phyloP scores from a whole-genome alignment of 1,284 basidiomycete genomes.

The Heterobasidion irregulare region DNA sequence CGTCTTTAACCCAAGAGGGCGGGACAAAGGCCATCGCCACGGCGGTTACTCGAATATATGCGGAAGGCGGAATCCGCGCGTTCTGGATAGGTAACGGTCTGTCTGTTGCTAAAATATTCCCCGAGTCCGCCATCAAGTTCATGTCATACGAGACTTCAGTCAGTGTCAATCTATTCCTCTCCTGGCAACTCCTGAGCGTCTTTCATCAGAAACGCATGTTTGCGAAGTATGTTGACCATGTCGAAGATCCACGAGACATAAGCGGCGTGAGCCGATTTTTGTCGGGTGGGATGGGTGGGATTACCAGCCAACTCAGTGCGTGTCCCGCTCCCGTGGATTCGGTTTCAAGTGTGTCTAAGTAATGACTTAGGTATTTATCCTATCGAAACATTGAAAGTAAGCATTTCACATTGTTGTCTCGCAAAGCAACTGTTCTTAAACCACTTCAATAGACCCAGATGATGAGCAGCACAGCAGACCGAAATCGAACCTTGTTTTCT shows the following conservation, averaged over 20 bases:
- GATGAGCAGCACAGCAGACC: constrained; percentile 73
- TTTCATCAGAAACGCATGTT: constrained; percentile 79
- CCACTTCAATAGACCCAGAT: constrained; percentile 68
- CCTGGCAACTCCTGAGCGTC: constrained; percentile 6
- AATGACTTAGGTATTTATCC: constrained; percentile 70
- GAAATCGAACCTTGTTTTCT: constrained; percentile 51
- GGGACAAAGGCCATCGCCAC: constrained; percentile 57
- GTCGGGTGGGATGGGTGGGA: constrained; percentile 92
- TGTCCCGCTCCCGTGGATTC: constrained; percentile 8
- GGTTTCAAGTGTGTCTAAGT: constrained; percentile 9
- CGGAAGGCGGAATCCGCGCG: constrained; percentile 79
- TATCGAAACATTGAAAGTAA: constrained; percentile 81
- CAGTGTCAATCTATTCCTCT: constrained; percentile 22
- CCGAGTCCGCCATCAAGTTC: constrained; percentile 98
- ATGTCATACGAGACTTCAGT: constrained; percentile 91
- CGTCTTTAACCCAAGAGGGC: constrained; percentile 34
- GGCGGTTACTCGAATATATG: constrained; percentile 76
- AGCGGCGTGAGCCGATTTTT: constrained; percentile 90
- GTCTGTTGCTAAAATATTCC: constrained; percentile 89
- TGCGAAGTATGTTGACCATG: constrained; percentile 86
- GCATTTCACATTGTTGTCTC: constrained; percentile 1
- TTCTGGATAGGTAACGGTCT: constrained; percentile 92
- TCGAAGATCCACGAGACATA: constrained; percentile 86
- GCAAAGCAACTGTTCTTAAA: constrained; percentile 4
- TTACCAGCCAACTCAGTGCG: constrained; percentile 87